Evolutionary conservation across 495 filamentous ascomycete species (phyloP).

Genomic region (Penicillium daleae): DNA sequence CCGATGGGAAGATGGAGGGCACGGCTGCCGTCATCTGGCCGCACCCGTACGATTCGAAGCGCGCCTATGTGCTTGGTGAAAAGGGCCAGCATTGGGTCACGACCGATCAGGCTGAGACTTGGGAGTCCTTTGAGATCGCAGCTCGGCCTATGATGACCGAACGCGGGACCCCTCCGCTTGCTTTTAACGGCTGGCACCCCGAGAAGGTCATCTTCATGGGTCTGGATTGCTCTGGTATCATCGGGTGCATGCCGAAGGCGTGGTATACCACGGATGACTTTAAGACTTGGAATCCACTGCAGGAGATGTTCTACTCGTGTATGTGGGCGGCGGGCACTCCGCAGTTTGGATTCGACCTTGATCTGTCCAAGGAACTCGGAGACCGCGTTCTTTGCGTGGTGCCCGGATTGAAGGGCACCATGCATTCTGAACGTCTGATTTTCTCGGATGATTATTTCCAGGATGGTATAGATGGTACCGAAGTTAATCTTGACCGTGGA

Average conservation of each 20-base stretch:
- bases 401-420: constrained; percentile 61
- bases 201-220: constrained; percentile 83
- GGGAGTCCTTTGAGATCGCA: constrained; percentile 69
- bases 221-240: constrained; percentile 57
- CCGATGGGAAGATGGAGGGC: constrained; percentile 58
- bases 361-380: constrained; percentile 57
- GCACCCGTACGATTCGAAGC: constrained; percentile 76
- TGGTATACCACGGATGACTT: constrained; percentile 90
- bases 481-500: constrained; percentile 74
- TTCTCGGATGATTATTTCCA: constrained; percentile 80
- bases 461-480: constrained; percentile 54
- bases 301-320: constrained; percentile 69
- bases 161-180: constrained; percentile 43
- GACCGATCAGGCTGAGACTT: constrained; percentile 74
- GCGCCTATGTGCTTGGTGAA: constrained; percentile 75
- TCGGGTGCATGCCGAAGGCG: constrained; percentile 48
- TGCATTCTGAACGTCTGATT: constrained; percentile 71
- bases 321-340: constrained; percentile 79
- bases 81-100: constrained; percentile 78
- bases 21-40: constrained; percentile 61
- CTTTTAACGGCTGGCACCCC: constrained; percentile 79
- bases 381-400: constrained; percentile 81
- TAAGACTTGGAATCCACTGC: constrained; percentile 61
- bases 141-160: constrained; percentile 39
- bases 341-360: constrained; percentile 65